Evolutionary conservation across 306 rosid species (phyloP), one percentile per base, ranked within the genome.

Genomic region (Fragaria ananassa): DNA sequence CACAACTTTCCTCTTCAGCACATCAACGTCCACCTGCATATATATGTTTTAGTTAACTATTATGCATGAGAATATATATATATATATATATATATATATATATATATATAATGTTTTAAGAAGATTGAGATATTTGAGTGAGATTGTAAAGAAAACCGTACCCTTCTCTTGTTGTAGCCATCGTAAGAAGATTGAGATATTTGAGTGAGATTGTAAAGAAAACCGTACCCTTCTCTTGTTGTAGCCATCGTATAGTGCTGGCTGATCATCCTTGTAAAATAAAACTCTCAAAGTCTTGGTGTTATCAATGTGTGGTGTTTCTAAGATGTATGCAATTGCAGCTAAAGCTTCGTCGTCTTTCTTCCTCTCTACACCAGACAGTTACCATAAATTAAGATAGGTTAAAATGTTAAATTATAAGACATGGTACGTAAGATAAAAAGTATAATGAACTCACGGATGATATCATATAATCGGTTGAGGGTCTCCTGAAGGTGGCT

Each of bases 111-210:
- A 37, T 51, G 13, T 64, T 74, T 23, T 25, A 27, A 11, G 39
- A 61, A 29, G 41, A 29, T 61, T 5, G 67, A 29, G 67, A 31
- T 31, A 61, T 61, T 27, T 4, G 19, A 17, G 45, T 35, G 45
- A 2, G 5, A 63, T 63, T 31, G 23, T 25, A 56, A 53, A 70
- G 62, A 69, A 61, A 60, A 88, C 44, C 10, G 44, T 41, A 41
- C 93, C 90, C 83, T 84, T 78, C 76, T 76, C 74, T 89, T 91
- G 76, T 58, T 76, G 69, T 66, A 54, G n/a, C n/a, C n/a, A n/a
- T n/a, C n/a, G n/a, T 25, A 27, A 11, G 39, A 61, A 29, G 41
- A 29, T 61, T 5, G 67, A 29, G 67, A 31, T 31, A 61, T 61
- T 27, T 4, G 19, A 17, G 45, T 35, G 45, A 2, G 5, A 63